Evolutionary conservation across 169 alveolate genomes (phyloP).

Genomic region (Cryptosporidium parvum): DNA sequence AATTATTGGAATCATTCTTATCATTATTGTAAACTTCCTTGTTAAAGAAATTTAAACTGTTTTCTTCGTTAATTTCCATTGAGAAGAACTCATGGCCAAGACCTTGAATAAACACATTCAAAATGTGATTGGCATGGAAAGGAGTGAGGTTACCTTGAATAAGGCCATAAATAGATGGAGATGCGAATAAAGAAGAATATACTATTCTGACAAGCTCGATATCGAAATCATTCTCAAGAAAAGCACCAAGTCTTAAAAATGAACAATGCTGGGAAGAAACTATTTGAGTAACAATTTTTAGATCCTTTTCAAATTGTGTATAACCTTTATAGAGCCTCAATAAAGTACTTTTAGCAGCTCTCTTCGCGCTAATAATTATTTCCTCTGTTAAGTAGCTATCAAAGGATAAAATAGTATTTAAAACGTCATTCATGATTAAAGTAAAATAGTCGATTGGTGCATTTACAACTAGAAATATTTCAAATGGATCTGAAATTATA

Average conservation of each 20-base stretch:
- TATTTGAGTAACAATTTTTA: slow-evolving; percentile 6
- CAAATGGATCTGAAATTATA: slow-evolving; percentile 34
- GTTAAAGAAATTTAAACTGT: not conserved
- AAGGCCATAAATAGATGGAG: slow-evolving; percentile 15
- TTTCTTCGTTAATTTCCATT: not conserved
- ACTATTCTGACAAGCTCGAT: not conserved
- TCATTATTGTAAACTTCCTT: not conserved
- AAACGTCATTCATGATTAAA: not conserved
- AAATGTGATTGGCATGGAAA: slow-evolving; percentile 24
- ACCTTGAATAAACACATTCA: slow-evolving; percentile 38
- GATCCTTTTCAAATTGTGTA: slow-evolving; percentile 1
- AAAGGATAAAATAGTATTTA: not conserved
- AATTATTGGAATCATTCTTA: not conserved
- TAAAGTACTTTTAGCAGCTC: not conserved
- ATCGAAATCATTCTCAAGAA: not conserved
- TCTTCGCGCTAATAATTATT: not conserved
- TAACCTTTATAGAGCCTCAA: not conserved
- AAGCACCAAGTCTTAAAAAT: not conserved
- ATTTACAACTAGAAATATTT: slow-evolving; percentile 2
- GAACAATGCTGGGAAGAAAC: slow-evolving; percentile 42
- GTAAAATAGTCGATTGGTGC: slow-evolving; percentile 14
- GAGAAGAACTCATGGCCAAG: slow-evolving; percentile 1
- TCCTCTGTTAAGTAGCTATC: not conserved
- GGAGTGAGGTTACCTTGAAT: slow-evolving; percentile 30
- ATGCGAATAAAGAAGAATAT: not conserved